Conservation (phyloP, 2,329 filamentous ascomycete genomes). For the Chaetomiaceae sp. region DNA sequence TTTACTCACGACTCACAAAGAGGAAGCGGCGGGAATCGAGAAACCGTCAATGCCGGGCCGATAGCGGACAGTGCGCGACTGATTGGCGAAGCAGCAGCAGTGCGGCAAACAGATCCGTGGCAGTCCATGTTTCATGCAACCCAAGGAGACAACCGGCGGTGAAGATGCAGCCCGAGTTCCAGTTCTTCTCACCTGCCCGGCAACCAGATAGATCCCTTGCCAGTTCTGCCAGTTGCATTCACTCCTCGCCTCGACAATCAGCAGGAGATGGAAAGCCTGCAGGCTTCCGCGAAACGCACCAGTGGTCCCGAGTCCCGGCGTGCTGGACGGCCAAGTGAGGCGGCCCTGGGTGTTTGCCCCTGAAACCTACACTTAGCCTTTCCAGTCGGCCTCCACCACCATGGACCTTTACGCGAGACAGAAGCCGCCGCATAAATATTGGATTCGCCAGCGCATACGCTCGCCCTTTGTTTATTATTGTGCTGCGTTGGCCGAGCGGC, state of each 20-base stretch:
- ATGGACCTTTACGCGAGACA: neutral
- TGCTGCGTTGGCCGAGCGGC: constrained; percentile 7
- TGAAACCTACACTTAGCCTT: no score
- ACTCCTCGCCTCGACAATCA: neutral
- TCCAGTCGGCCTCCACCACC: constrained; percentile 5
- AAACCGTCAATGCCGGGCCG: neutral
- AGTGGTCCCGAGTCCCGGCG: neutral
- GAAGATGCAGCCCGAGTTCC: constrained; percentile 5
- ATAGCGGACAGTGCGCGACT: neutral
- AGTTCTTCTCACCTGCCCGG: constrained; percentile 3
- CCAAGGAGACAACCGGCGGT: constrained; percentile 15
- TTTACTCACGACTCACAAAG: neutral
- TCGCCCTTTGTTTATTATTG: neutral
- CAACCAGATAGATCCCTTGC: constrained; percentile 8
- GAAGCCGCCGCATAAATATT: neutral
- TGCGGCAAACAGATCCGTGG: no score
- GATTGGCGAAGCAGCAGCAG: neutral
- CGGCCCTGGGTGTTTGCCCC: neutral
- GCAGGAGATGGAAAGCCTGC: neutral
- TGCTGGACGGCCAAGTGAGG: neutral
- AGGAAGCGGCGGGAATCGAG: neutral
- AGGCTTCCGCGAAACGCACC: neutral
- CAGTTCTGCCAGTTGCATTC: no score
- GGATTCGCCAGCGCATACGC: neutral
- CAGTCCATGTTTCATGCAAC: constrained; percentile 13